Evolutionary conservation across 2,329 filamentous ascomycete species (phyloP).

Genomic region (Polytolypa hystricis): DNA sequence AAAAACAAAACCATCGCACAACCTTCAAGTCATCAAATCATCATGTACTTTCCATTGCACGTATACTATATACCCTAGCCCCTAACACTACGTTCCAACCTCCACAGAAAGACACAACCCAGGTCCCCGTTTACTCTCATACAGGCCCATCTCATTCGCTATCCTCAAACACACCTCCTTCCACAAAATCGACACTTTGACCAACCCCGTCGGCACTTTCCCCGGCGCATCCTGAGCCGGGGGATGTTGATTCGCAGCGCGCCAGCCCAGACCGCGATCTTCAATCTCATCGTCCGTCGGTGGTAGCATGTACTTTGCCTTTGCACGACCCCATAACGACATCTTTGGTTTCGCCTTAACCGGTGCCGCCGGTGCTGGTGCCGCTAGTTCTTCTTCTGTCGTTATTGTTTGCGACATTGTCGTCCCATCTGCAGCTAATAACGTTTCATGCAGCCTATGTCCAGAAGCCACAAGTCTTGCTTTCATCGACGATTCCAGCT

Average conservation of each 20-base stretch:
- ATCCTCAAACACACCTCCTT: slow-evolving; percentile 32
- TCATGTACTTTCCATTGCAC: too few species aligned
- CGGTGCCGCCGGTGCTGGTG: neutral
- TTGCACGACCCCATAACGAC: slow-evolving; percentile 13
- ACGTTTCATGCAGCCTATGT: slow-evolving; percentile 12
- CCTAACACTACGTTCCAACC: slow-evolving; percentile 17
- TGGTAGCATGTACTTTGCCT: slow-evolving; percentile 2
- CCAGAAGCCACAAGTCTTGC: slow-evolving; percentile 17
- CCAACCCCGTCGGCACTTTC: slow-evolving; percentile 15
- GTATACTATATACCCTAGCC: too few species aligned
- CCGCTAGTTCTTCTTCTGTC: too few species aligned
- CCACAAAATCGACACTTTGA: slow-evolving; percentile 23
- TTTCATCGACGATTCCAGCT: slow-evolving; percentile 27
- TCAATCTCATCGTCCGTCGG: slow-evolving; percentile 12
- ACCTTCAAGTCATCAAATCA: too few species aligned
- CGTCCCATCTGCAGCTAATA: slow-evolving; percentile 1
- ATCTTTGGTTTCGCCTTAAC: slow-evolving; percentile 7
- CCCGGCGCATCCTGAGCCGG: slow-evolving; percentile 7
- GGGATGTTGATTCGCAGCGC: slow-evolving; percentile 11
- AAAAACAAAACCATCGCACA: too few species aligned
- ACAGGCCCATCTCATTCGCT: slow-evolving; percentile 35
- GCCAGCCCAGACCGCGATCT: slow-evolving; percentile 23
- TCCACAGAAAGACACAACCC: slow-evolving; percentile 24
- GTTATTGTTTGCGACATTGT: neutral
- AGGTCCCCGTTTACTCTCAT: slow-evolving; percentile 29